These are phyloP conservation scores for Capsella rubella DNA, from an alignment of 441 rosid genomes.

Conservation along the genomic window DNA sequence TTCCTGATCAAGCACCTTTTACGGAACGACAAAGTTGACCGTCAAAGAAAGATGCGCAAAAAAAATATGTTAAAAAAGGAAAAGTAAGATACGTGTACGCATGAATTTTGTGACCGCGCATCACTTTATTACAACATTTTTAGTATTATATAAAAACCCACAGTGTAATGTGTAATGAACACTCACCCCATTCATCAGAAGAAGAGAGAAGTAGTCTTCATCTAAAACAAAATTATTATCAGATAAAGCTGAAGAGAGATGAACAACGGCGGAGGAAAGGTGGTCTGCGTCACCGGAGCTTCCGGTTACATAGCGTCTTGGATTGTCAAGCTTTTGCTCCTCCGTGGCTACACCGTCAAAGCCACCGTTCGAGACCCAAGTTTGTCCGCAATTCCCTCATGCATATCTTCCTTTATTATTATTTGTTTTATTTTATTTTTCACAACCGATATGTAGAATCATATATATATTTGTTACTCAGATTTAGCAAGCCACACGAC, in stretches of 20 bases:
- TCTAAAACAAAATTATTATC: neutral
- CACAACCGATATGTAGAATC: neutral
- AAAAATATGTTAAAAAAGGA: too few species aligned
- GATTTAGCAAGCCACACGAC: too few species aligned
- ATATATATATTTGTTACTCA: too few species aligned
- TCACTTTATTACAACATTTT: too few species aligned
- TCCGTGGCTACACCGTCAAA: constrained; percentile 62
- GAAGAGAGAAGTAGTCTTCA: too few species aligned
- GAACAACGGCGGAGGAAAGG: constrained; percentile 47
- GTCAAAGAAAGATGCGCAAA: too few species aligned
- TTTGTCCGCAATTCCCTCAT: constrained; percentile 34
- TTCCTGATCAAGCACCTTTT: too few species aligned
- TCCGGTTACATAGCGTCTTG: constrained; percentile 69
- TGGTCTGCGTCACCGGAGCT: constrained; percentile 45
- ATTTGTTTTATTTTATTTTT: neutral
- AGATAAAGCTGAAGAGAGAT: constrained; percentile 5
- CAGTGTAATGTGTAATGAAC: neutral
- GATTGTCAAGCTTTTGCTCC: constrained; percentile 65
- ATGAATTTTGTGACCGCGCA: too few species aligned
- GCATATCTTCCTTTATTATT: neutral
- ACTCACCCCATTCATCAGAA: neutral
- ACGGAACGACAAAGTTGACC: too few species aligned
- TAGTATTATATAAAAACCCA: too few species aligned
- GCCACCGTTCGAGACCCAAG: constrained; percentile 73
- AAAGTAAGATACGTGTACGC: neutral